Conservation (phyloP, 768 basidiomycete genomes). For the Lactifluus hygrophoroides region DNA sequence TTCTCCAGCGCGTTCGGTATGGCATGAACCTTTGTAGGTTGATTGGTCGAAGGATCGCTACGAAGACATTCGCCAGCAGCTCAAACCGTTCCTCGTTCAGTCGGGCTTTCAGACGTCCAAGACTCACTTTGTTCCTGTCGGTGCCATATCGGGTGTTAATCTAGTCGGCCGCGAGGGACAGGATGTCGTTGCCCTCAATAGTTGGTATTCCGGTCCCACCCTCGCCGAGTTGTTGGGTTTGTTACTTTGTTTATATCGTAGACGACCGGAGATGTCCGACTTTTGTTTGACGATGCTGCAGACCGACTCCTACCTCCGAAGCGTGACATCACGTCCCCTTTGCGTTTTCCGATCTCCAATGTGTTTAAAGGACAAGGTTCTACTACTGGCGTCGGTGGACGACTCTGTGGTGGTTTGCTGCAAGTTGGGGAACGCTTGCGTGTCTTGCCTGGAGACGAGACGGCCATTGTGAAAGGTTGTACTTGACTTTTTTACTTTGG, state of each 20-base stretch:
- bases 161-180: constrained; percentile 45
- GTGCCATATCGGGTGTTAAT: constrained; percentile 86
- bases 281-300: constrained; percentile 26
- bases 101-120: constrained; percentile 79
- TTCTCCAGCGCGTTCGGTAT: not conserved
- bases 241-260: constrained; percentile 3
- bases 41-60: constrained; percentile 78
- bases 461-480: constrained; percentile 58
- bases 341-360: constrained; percentile 88
- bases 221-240: constrained; percentile 77
- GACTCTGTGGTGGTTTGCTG: constrained; percentile 79
- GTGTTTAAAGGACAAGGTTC: constrained; percentile 87
- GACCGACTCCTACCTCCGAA: constrained; percentile 76
- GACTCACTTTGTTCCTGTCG: constrained; percentile 80
- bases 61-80: constrained; percentile 65
- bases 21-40: constrained; percentile 45
- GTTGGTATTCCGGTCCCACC: constrained; percentile 85
- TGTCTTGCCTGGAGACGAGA: constrained; percentile 89
- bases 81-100: constrained; percentile 77
- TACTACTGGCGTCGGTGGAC: constrained; percentile 69
- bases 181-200: constrained; percentile 38
- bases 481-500: not conserved
- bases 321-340: constrained; percentile 64
- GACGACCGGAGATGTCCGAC: not conserved
- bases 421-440: constrained; percentile 87